Conservation (phyloP, 345 rosid genomes). For the Heritiera fomes region DNA sequence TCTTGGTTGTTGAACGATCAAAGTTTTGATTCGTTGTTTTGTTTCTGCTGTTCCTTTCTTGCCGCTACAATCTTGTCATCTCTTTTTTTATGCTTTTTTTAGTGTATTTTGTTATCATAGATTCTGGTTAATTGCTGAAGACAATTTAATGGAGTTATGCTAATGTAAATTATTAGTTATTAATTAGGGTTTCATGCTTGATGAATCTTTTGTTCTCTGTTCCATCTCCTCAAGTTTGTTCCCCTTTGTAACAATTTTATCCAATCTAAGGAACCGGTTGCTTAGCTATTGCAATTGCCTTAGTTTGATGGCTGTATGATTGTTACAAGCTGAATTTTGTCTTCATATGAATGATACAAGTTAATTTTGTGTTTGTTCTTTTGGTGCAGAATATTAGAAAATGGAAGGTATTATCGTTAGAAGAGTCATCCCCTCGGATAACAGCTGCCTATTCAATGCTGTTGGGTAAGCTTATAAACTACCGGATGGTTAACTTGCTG, state of each 20-base stretch:
- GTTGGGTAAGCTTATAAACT: slow-evolving; percentile 53
- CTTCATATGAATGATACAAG: background rate
- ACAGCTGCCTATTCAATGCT: slow-evolving; percentile 97
- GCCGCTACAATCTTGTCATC: background rate
- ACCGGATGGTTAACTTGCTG: background rate
- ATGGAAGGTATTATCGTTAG: slow-evolving; percentile 77
- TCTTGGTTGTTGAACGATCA: background rate
- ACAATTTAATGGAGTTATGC: background rate
- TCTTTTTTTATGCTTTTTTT: background rate
- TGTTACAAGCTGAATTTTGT: background rate
- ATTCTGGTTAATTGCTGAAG: background rate
- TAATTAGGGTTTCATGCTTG: background rate
- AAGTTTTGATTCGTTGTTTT: background rate
- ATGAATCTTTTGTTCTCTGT: slow-evolving; percentile 7
- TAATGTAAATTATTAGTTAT: background rate
- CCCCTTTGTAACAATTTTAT: background rate
- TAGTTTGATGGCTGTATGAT: background rate
- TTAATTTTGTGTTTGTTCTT: slow-evolving; percentile 17
- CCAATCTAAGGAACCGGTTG: slow-evolving; percentile 2
- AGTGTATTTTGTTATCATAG: background rate
- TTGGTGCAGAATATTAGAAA: slow-evolving; percentile 25
- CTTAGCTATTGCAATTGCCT: slow-evolving; percentile 6
- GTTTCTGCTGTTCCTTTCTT: background rate
- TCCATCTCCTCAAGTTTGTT: background rate
- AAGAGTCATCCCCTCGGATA: slow-evolving; percentile 94